Conservation (phyloP, 2,329 filamentous ascomycete genomes). For the Ascochyta koolunga region DNA sequence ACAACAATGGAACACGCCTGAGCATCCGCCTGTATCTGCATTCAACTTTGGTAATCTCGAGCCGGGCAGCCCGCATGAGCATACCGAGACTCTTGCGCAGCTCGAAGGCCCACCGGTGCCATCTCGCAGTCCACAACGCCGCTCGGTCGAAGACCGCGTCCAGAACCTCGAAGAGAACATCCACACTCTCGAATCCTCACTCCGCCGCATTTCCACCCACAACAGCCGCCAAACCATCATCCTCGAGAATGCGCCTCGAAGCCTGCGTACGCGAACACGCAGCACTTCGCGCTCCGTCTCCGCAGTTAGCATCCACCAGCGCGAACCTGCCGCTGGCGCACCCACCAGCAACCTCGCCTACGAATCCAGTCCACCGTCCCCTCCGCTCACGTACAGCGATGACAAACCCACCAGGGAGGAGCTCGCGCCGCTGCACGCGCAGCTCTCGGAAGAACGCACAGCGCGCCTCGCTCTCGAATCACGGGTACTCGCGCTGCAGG, state of each 20-base stretch:
- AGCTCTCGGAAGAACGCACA: constrained; percentile 38
- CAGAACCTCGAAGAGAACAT: constrained; percentile 40
- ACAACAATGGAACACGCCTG: constrained; percentile 15
- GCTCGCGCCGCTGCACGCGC: constrained; percentile 28
- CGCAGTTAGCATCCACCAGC: constrained; percentile 16
- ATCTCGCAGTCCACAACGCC: constrained; percentile 24
- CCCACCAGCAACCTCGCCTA: constrained; percentile 8
- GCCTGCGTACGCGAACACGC: constrained; percentile 38
- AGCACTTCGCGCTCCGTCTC: constrained; percentile 31
- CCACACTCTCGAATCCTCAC: constrained; percentile 37
- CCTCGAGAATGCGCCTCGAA: constrained; percentile 45
- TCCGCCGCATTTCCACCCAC: constrained; percentile 42
- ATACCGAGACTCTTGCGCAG: constrained; percentile 6
- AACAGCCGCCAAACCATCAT: constrained; percentile 48
- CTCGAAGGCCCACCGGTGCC: constrained; percentile 19
- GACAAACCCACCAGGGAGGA: constrained; percentile 11
- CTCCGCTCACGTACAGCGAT: constrained; percentile 6
- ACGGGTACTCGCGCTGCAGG: constrained; percentile 40
- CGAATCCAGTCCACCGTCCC: constrained; percentile 9
- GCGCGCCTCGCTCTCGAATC: constrained; percentile 44
- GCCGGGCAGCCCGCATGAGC: constrained; percentile 19
- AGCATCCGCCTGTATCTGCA: constrained; percentile 33
- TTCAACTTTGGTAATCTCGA: constrained; percentile 48
- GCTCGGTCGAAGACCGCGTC: constrained; percentile 45
- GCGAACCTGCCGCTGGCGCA: neutral